These are phyloP conservation scores for Phaeosphaeriaceae sp. DNA, from an alignment of 2,329 filamentous ascomycete genomes.

Conservation along the genomic window DNA sequence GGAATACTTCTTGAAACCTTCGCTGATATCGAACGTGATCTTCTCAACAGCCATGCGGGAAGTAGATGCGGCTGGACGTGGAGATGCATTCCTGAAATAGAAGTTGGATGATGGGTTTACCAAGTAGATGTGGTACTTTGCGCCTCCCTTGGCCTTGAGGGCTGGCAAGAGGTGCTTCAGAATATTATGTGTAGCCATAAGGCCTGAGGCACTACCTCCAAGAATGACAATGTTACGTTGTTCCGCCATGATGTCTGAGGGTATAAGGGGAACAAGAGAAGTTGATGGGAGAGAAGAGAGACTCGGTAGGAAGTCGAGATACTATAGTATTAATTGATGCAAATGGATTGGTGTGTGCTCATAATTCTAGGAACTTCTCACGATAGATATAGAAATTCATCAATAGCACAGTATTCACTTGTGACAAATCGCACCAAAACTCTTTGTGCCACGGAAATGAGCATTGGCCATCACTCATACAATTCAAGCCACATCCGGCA, in stretches of 20 bases:
- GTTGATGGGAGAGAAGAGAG: neutral
- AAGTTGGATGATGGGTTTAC: slow-evolving; percentile 61
- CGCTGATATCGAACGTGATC: slow-evolving; percentile 57
- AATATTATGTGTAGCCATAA: slow-evolving; percentile 43
- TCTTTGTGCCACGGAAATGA: too few species aligned
- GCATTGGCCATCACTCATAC: too few species aligned
- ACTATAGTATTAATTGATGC: too few species aligned
- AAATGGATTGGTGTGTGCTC: too few species aligned
- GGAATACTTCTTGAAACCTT: slow-evolving; percentile 59
- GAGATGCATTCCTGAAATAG: slow-evolving; percentile 61
- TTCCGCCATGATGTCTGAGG: slow-evolving; percentile 31
- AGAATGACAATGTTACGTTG: slow-evolving; percentile 46
- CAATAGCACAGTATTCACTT: too few species aligned
- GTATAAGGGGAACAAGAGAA: neutral
- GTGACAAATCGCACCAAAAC: too few species aligned
- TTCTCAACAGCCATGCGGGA: slow-evolving; percentile 56
- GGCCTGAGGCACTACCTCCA: slow-evolving; percentile 38
- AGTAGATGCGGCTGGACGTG: slow-evolving; percentile 59
- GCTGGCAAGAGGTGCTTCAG: slow-evolving; percentile 44
- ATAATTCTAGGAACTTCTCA: too few species aligned
- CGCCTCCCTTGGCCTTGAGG: slow-evolving; percentile 37
- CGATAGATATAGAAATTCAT: too few species aligned
- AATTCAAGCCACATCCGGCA: too few species aligned
- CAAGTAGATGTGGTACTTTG: slow-evolving; percentile 59
- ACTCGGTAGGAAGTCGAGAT: too few species aligned